Evolutionary conservation across 768 basidiomycete species (phyloP), one percentile per base, ranked within the genome.

Genomic region (Termitomyces sp.): DNA sequence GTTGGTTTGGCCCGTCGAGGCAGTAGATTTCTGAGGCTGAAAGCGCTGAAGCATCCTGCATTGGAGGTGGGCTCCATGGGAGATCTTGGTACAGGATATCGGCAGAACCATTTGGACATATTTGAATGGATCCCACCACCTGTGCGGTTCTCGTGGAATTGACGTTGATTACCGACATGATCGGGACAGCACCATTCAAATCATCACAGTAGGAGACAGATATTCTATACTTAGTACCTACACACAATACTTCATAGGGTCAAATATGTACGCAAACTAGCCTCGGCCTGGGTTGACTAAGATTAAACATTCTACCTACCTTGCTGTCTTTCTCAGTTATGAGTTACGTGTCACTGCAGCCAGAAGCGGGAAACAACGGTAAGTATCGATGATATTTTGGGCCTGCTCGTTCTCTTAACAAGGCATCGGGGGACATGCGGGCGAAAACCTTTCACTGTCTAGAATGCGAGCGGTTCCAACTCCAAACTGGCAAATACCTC

Each of bases 21-120:
- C 8, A 57, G 31, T 9, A 61, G 43, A 9, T 56, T 63, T 19
- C 53, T 43, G 33, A 57, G 38, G 45, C 33, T 55, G 45, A 64
- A 55, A 12, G 42, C 37, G 19, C 60, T 50, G 41, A 64, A 61
- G 42, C 64, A 64, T 45, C 60, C 56, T 38, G 51, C 37, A 14
- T 55, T 37, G 17, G 35, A 47, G 43, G 53, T 47, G 31, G 26
- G 17, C 12, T 41, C 21, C 57, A 55, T 58, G 35, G 15, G 26
- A 40, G 31, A 45, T 12, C 11, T 28, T 17, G 37, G 50, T 23
- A 43, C 17, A 30, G 21, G 21, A 23, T 23, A 23, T 30, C 11
- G 33, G 44, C 28, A 26, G 9, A 47, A 46, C 28, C 21, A 21
- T 31, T 17, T 51, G 47, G 42, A 57, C 35, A n/a, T 17, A 49